Evolutionary conservation across 1,284 basidiomycete species (phyloP).

Genomic region (Naganishia cerealis): DNA sequence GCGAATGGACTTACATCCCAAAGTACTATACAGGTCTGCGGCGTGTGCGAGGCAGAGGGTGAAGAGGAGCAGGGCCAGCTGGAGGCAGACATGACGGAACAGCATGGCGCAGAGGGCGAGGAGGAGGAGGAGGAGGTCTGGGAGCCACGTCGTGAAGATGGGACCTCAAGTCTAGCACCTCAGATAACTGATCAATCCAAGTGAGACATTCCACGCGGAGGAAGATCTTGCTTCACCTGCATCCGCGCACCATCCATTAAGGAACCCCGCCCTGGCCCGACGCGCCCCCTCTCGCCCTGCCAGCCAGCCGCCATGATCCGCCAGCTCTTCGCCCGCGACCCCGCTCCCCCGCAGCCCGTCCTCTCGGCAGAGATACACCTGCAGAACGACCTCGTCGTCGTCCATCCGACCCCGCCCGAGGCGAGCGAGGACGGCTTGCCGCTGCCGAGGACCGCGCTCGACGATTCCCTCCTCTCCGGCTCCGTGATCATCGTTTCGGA

Average conservation of each 20-base stretch:
- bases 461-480: conserved; percentile 11
- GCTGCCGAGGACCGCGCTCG: not conserved
- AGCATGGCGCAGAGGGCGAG: conserved; percentile 37
- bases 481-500: conserved; percentile 9
- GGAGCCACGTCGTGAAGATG: too few relatives aligned
- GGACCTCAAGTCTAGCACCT: too few relatives aligned
- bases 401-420: not conserved
- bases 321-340: not conserved
- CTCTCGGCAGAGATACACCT: conserved; percentile 10
- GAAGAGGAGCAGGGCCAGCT: conserved; percentile 44
- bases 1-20: conserved; percentile 48
- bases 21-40: conserved; percentile 51
- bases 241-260: too few relatives aligned
- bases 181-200: too few relatives aligned
- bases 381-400: conserved; percentile 14
- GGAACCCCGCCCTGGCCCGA: too few relatives aligned
- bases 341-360: not conserved
- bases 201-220: too few relatives aligned
- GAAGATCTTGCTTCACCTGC: too few relatives aligned
- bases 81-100: conserved; percentile 38
- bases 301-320: not conserved
- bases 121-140: too few relatives aligned
- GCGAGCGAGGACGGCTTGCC: not conserved
- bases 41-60: conserved; percentile 44
- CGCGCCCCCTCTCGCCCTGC: too few relatives aligned